Percentiles rank a stretch among this genome's conserved stretches.
These are phyloP conservation scores for Nosema granulosis DNA, from an alignment of 371 early-diverging fungal genomes.

Conservation along the genomic window DNA sequence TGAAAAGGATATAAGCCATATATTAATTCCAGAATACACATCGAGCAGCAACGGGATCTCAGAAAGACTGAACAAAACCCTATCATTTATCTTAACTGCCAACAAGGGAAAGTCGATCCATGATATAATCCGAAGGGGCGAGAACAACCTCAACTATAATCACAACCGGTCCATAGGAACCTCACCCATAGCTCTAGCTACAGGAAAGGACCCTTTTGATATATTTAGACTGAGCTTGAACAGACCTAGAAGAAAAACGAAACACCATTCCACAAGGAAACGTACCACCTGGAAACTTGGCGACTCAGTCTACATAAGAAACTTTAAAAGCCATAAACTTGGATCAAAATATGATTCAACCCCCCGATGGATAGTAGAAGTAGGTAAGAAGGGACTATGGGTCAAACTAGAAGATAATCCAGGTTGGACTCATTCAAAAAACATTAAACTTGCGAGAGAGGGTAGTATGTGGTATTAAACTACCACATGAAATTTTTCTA, in stretches of 20 bases:
- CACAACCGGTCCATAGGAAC: background rate
- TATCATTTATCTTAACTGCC: background rate
- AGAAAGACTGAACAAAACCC: background rate
- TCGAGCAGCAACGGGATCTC: background rate
- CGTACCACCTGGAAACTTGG: background rate
- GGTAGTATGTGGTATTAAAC: conserved; percentile 3
- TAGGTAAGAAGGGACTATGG: conserved; percentile 3
- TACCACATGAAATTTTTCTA: background rate
- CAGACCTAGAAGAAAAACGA: background rate
- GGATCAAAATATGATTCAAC: background rate
- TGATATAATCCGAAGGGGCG: background rate
- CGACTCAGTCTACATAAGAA: background rate
- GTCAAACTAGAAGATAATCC: background rate
- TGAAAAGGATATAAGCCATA: background rate
- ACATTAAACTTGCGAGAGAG: background rate
- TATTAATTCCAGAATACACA: background rate
- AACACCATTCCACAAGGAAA: too few species aligned
- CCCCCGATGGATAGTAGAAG: background rate
- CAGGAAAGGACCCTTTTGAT: background rate
- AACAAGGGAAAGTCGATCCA: background rate
- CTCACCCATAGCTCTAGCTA: background rate
- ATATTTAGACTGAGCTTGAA: background rate
- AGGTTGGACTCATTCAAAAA: background rate
- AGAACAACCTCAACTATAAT: background rate
- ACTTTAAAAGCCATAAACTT: background rate